Evolutionary conservation across 2,329 filamentous ascomycete genomes (phyloP), one percentile per base, ranked within the genome.

Genomic region (Nemania bipapillata): DNA sequence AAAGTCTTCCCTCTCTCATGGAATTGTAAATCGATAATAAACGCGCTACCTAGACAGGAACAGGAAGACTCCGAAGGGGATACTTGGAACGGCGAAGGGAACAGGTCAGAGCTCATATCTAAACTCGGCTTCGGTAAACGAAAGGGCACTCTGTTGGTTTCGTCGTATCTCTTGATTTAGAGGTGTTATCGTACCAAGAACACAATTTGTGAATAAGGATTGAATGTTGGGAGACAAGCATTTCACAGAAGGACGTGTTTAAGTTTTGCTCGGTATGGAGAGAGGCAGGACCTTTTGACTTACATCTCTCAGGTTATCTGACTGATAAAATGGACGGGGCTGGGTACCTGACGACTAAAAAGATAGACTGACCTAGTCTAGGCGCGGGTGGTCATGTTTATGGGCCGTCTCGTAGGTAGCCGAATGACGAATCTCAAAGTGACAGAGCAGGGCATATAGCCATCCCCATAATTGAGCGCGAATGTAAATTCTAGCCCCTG

Each of bases 1-100:
- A 68, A 30, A 70, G 68, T n/a, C 65, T 69, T 35, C 66, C 35
- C 8, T 54, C 58, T 17, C 52, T 66, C 6, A n/a, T 62, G 0
- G 62, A 65, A n/a, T 28, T 68, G 42, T 56, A 68, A 15, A 4
- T 49, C 0, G 47, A 52, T 2, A 17, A 24, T 30, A n/a, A 56
- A 24, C 17, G 12, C 11, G 17, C 47, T 32, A 40, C 7, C 7
- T n/a, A n/a, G n/a, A n/a, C n/a, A n/a, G 54, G 35, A 32, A 17
- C 8, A 22, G 22, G 22, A 28, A 7, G 17, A 17, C 8, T 8
- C 5, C 7, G 2, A 4, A 53, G 26, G 17, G 20, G 8, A 49
- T 7, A 11, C 9, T 17, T 20, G 30, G 26, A 32, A 32, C 42
- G 20, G 20, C 45, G 4, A 28, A 49, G 15, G 5, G 49, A 32